Base-by-base conservation (phyloP, 2,329 filamentous ascomycete species). In the Fusarium sulawesiense region DNA sequence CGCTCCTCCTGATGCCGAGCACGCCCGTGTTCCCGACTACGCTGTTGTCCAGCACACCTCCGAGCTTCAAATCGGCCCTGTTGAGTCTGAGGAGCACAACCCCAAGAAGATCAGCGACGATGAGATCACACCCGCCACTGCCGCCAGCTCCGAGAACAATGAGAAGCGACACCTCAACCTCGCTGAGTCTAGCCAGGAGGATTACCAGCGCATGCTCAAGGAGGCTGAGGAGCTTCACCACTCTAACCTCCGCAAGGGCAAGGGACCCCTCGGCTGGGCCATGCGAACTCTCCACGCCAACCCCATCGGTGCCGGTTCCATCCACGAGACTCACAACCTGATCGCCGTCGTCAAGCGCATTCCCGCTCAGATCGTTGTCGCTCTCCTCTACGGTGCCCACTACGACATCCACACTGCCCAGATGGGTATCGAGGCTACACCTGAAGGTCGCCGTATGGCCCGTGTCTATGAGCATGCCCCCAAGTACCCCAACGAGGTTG, bases 361-460 rank as follows among this genome's bases (percentile, higher is more conserved):
- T 11, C 92, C 92, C 1, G 91, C 93, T 53, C 86, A 86, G 80
- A 78, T 92, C 66, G 84, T 89, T 45, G 84, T 83, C 69, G 91
- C 85, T 58, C 76, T 84, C 18, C 86, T 94, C 54, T 95, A 95
- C 77, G 93, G 93, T 78, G 78, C 91, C 27, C 85, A 94, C 85
- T 95, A 94, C 81, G 92, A 95, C 73, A 95, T 94, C 75, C 92
- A 94, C 84, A 86, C 87, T 50, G 91, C 91, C 7, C 92, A 94
- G 83, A 84, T 84, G 55, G 92, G 92, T 76, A 86, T 93, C 46
- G 77, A 83, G 14, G 91, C 91, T 23, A 93, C 92, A 3, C 91
- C 91, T 9, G 92, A 94, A 65, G 92, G 91, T 62, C 82, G 82
- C 37, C 90, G 92, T 66, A 93, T 93, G 91, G 82, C 64, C 16